Evolutionary conservation across 805 yeast species (phyloP).

Genomic region (Scheffersomyces amazonensis): DNA sequence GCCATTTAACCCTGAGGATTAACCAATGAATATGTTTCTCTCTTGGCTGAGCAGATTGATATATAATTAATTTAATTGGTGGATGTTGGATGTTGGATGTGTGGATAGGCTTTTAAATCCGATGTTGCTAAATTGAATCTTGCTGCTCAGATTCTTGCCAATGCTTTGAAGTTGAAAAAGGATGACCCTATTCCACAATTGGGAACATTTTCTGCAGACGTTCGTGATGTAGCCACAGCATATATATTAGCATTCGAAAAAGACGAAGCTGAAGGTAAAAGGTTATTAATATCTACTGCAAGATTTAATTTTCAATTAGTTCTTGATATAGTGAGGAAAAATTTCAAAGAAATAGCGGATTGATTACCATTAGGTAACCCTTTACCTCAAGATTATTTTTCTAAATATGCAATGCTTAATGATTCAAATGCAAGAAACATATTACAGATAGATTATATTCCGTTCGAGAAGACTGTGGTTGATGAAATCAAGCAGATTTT

Average conservation of each 20-base stretch:
- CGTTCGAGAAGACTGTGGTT: slow-evolving; percentile 32
- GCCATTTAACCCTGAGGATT: too few relatives aligned
- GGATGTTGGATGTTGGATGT: too few relatives aligned
- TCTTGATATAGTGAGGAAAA: slow-evolving; percentile 21
- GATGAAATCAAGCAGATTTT: slow-evolving; percentile 37
- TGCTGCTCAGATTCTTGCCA: slow-evolving; percentile 16
- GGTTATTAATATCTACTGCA: slow-evolving; percentile 20
- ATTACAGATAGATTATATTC: slow-evolving; percentile 32
- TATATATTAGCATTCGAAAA: slow-evolving; percentile 49
- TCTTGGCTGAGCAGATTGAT: too few relatives aligned
- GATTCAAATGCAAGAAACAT: slow-evolving; percentile 15
- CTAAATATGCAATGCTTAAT: too few relatives aligned
- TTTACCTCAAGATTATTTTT: too few relatives aligned
- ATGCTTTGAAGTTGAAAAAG: slow-evolving; percentile 21
- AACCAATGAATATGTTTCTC: too few relatives aligned
- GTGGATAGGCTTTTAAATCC: too few relatives aligned
- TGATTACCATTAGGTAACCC: slow-evolving; percentile 43
- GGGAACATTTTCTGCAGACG: slow-evolving; percentile 39
- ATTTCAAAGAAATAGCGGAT: slow-evolving; percentile 41
- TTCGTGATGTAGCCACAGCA: slow-evolving; percentile 61
- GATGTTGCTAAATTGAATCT: too few relatives aligned
- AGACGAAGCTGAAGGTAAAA: slow-evolving; percentile 26
- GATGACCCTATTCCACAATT: slow-evolving; percentile 13
- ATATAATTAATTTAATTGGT: too few relatives aligned
- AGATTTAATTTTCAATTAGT: slow-evolving; percentile 16